Conservation (phyloP, 2,329 filamentous ascomycete species). For the Cladobotryum mycophilum region DNA sequence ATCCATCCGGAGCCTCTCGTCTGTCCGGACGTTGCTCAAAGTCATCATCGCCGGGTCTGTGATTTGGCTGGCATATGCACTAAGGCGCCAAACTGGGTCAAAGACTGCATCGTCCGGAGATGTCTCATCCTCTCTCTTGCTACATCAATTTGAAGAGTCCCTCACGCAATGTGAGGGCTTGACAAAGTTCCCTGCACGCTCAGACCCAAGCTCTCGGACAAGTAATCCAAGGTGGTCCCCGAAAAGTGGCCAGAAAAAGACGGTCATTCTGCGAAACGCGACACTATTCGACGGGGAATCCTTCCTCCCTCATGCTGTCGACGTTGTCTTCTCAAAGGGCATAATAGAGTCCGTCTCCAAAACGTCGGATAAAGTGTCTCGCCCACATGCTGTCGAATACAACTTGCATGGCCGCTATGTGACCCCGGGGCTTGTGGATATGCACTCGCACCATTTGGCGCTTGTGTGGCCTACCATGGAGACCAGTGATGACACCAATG, state of each 20-base stretch:
- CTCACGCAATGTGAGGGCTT: conserved; percentile 5
- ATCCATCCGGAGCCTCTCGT: conserved; percentile 5
- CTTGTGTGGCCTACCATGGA: conserved; percentile 27
- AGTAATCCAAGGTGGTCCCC: conserved; percentile 36
- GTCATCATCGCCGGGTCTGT: conserved; percentile 4
- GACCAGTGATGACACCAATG: conserved; percentile 31
- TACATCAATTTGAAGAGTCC: conserved; percentile 7
- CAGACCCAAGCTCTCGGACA: conserved; percentile 3
- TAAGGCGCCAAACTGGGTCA: conserved; percentile 1
- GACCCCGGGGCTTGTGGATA: conserved; percentile 39
- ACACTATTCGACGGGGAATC: conserved; percentile 38
- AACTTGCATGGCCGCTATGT: conserved; percentile 33
- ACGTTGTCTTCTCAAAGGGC: conserved; percentile 17
- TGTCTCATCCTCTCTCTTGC: not conserved
- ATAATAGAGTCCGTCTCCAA: conserved; percentile 5
- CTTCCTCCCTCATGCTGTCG: conserved; percentile 26
- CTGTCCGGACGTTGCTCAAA: conserved; percentile 6
- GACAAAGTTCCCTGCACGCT: conserved; percentile 1
- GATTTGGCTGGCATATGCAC: conserved; percentile 7
- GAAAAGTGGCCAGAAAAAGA: conserved; percentile 30
- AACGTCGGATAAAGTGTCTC: conserved; percentile 2
- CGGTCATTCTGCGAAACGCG: conserved; percentile 32
- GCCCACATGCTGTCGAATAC: conserved; percentile 16
- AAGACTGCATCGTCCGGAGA: not conserved
- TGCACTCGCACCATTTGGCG: conserved; percentile 38